A percentile compares a stretch with the other conserved stretches of the same genome.
Evolutionary conservation across 1,139 yeast genomes (phyloP).

Genomic region (Geotrichum aggregatum): DNA sequence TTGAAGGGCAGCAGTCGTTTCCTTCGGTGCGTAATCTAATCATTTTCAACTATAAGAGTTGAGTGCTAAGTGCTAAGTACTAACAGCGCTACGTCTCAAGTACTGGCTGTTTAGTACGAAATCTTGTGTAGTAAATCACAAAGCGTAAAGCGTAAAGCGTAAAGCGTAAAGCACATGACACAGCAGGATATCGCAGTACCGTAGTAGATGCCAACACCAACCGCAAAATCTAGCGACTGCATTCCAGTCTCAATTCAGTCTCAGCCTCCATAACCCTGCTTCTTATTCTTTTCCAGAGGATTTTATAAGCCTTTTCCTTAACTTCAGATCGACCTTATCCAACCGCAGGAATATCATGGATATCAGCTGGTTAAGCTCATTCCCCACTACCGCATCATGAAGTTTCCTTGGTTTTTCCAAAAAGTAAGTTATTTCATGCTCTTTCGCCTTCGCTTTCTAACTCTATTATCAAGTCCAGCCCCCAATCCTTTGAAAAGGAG

Average conservation of each 20-base stretch:
- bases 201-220: too few relatives aligned
- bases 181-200: too few relatives aligned
- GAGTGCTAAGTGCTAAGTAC: too few relatives aligned
- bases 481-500: constrained; percentile 32
- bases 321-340: too few relatives aligned
- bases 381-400: not conserved
- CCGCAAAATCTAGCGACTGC: too few relatives aligned
- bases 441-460: not conserved
- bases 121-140: not conserved
- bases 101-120: not conserved
- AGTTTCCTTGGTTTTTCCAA: not conserved
- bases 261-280: not conserved
- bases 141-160: not conserved
- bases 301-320: too few relatives aligned
- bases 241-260: too few relatives aligned
- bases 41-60: too few relatives aligned
- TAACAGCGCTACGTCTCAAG: not conserved
- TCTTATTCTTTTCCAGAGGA: not conserved
- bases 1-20: too few relatives aligned
- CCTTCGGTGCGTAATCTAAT: too few relatives aligned
- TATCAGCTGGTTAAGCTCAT: not conserved
- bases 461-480: constrained; percentile 5
- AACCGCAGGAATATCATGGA: too few relatives aligned
- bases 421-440: constrained; percentile 1
- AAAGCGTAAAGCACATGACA: not conserved